Evolutionary conservation across 192 early-diverging fungal genomes (phyloP).

Genomic region (Rhizophagus prolifer): DNA sequence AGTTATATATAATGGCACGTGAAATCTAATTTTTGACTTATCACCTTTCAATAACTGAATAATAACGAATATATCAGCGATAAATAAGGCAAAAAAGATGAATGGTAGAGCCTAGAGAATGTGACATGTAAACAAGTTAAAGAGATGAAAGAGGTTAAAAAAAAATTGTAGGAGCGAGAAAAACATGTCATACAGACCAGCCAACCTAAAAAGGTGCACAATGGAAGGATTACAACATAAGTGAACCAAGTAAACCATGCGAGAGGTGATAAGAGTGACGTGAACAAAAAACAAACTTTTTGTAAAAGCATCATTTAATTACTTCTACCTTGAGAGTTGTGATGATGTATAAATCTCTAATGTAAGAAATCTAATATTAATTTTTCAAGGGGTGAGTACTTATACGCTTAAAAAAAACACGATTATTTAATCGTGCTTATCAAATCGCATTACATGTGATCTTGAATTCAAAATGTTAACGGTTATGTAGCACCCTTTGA

Average conservation of each 20-base stretch:
- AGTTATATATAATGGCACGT: neutral
- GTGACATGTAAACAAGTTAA: neutral
- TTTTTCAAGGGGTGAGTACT: too few species aligned
- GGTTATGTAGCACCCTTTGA: too few species aligned
- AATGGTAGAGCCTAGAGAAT: conserved; percentile 19
- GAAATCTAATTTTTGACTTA: neutral
- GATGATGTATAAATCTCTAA: too few species aligned
- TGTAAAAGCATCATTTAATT: too few species aligned
- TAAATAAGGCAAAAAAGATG: neutral
- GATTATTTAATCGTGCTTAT: too few species aligned
- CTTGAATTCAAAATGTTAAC: too few species aligned
- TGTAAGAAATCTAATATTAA: too few species aligned
- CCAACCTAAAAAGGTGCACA: conserved; percentile 10
- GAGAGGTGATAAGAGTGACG: too few species aligned
- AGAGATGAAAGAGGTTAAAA: neutral
- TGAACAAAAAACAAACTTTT: too few species aligned
- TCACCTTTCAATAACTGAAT: conserved; percentile 14
- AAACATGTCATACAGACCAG: conserved; percentile 1
- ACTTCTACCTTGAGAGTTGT: too few species aligned
- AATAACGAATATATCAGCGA: neutral
- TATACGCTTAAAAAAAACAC: too few species aligned
- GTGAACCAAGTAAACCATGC: neutral
- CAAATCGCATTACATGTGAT: too few species aligned
- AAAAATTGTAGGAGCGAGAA: neutral
- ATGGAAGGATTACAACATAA: conserved; percentile 1